These are phyloP conservation scores for Diplosphaera chodatii DNA, from an alignment of 139 green algal species.

Conservation along the genomic window DNA sequence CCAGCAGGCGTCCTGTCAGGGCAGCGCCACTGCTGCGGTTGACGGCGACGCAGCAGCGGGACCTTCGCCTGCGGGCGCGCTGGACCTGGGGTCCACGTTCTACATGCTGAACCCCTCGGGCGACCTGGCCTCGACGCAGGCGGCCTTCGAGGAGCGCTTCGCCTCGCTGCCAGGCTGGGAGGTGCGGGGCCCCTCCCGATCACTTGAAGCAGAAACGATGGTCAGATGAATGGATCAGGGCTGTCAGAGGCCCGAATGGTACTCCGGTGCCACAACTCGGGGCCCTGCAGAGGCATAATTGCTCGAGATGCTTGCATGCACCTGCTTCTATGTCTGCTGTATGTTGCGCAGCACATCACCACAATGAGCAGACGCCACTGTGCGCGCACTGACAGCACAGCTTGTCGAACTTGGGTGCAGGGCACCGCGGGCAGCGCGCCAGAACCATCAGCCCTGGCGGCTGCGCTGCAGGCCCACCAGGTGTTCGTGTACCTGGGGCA, in stretches of 20 bases:
- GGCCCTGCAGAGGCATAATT: too few species aligned
- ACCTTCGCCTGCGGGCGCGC: background rate
- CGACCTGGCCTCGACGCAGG: slow-evolving; percentile 74
- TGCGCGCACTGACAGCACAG: background rate
- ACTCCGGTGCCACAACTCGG: too few species aligned
- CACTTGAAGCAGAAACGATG: background rate
- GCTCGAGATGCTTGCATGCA: too few species aligned
- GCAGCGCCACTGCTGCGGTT: background rate
- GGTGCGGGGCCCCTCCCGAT: slow-evolving; percentile 25
- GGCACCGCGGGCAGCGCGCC: slow-evolving; percentile 36
- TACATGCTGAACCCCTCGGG: slow-evolving; percentile 86
- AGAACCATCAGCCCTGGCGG: slow-evolving; percentile 31
- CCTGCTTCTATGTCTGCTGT: too few species aligned
- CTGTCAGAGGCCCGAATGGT: too few species aligned
- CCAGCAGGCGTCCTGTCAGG: background rate
- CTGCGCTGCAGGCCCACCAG: slow-evolving; percentile 44
- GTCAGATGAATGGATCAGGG: too few species aligned
- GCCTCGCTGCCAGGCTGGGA: slow-evolving; percentile 50
- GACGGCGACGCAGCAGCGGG: background rate
- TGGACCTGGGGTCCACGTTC: slow-evolving; percentile 39
- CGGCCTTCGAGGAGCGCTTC: slow-evolving; percentile 69
- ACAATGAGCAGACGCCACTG: too few species aligned
- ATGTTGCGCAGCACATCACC: too few species aligned
- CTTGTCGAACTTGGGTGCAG: slow-evolving; percentile 22
- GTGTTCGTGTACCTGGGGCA: slow-evolving; percentile 92